These are phyloP conservation scores for Penicillium decumbens DNA, from an alignment of 2,329 filamentous ascomycete species.

Conservation along the genomic window DNA sequence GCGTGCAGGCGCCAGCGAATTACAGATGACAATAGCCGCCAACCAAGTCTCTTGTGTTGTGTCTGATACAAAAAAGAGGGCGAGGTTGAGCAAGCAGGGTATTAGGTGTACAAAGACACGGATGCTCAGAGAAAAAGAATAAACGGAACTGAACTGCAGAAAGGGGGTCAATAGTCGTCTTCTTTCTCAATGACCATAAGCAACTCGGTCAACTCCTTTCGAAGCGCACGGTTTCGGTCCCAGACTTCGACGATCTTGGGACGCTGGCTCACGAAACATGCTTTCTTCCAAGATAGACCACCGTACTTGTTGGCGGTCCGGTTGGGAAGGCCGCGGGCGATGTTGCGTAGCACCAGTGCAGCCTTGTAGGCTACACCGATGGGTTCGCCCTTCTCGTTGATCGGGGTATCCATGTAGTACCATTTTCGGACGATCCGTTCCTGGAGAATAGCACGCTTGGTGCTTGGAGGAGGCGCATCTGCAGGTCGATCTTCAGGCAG, in stretches of 20 bases:
- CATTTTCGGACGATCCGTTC: slow-evolving; percentile 39
- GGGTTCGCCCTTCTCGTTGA: slow-evolving; percentile 42
- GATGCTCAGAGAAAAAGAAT: slow-evolving; percentile 11
- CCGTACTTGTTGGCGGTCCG: slow-evolving; percentile 28
- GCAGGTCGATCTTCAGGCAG: slow-evolving; percentile 35
- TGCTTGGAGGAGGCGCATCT: slow-evolving; percentile 32
- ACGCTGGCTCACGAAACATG: slow-evolving; percentile 39
- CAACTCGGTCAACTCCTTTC: slow-evolving; percentile 42
- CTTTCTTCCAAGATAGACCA: slow-evolving; percentile 37
- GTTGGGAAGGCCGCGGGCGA: slow-evolving; percentile 42
- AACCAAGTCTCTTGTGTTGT: not conserved
- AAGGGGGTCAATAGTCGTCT: slow-evolving; percentile 30
- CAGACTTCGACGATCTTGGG: slow-evolving; percentile 37
- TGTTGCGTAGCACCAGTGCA: slow-evolving; percentile 45
- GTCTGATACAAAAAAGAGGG: not conserved
- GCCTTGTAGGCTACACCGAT: slow-evolving; percentile 47
- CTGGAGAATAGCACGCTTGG: slow-evolving; percentile 38
- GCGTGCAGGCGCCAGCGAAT: slow-evolving; percentile 1
- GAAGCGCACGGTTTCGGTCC: slow-evolving; percentile 41
- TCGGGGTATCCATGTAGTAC: slow-evolving; percentile 41
- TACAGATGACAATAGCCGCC: not conserved
- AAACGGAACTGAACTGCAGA: not conserved
- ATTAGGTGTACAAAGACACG: slow-evolving; percentile 25
- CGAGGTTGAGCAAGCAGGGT: slow-evolving; percentile 16
- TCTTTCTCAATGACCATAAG: slow-evolving; percentile 41